Evolutionary conservation across 2,329 filamentous ascomycete genomes (phyloP), one percentile per base, ranked within the genome.

Genomic region (Colletotrichum simmondsii): DNA sequence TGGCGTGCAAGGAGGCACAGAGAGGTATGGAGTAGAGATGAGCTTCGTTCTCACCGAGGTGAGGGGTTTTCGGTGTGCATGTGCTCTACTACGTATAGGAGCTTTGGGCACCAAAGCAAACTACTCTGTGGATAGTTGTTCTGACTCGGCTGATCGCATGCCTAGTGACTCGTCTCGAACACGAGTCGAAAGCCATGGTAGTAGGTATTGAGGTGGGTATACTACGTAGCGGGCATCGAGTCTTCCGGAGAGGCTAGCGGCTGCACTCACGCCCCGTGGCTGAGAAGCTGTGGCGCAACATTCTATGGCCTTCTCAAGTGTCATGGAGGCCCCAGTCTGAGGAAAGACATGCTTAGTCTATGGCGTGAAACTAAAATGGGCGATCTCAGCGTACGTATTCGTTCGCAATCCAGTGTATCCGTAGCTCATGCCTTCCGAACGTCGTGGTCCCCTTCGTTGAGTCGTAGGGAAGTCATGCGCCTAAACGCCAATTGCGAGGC

Each of bases 111-210:
- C 12, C 22, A 28, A 30, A 58, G n/a, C 8, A 19, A 22, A 42
- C 53, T 65, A 35, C 32, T 35, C 32, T 12, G 32, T 35, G 32
- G 32, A 35, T 35, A 14, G 8, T 42, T 26, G 3, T 52, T 53
- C 53, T 65, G 67, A 70, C 61, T 70, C 67, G 35, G 32, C 54
- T 52, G 28, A 35, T 49, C 64, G 35, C 56, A 49, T 49, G 56
- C 56, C 46, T 61, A 42, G 68, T 61, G 68, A 71, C 68, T 67
- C 56, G 68, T 28, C 54, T 14, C 16, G 12, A 64, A 46, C 26
- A 8, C 16, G 37, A 19, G 16, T 42, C 37, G 37, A 42, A 42
- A 14, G 37, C 37, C 37, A 42, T 42, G 16, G 2, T 35, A 35
- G 32, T 32, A 32, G 30, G 19, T 37, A 24, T 12, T 26, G 37